phyloP scores from a whole-genome alignment of 306 rosid genomes.

The Vicia faba region DNA sequence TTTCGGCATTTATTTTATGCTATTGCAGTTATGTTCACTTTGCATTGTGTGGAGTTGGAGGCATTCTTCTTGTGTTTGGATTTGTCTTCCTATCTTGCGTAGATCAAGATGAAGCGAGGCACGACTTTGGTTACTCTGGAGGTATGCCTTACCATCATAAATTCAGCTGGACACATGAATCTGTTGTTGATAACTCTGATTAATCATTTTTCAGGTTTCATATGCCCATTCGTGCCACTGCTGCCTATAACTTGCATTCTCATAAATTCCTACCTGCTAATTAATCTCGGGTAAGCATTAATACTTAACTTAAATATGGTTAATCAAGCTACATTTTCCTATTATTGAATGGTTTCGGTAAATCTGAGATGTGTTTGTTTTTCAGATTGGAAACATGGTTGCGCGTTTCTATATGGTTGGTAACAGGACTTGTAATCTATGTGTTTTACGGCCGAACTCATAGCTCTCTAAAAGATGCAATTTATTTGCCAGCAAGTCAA shows the following conservation, averaged over 20 bases:
- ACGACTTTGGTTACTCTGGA: slow-evolving; percentile 88
- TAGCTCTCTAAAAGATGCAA: slow-evolving; percentile 67
- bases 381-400: slow-evolving; percentile 70
- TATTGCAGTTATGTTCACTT: slow-evolving; percentile 63
- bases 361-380: slow-evolving; percentile 12
- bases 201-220: slow-evolving; percentile 64
- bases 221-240: slow-evolving; percentile 87
- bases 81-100: slow-evolving; percentile 60
- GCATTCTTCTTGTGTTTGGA: slow-evolving; percentile 59
- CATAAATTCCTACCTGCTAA: slow-evolving; percentile 73
- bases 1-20: slow-evolving; percentile 12
- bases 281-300: slow-evolving; percentile 78
- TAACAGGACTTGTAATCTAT: slow-evolving; percentile 60
- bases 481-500: slow-evolving; percentile 60
- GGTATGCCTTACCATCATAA: slow-evolving; percentile 50
- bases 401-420: slow-evolving; percentile 80
- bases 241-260: slow-evolving; percentile 77
- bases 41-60: slow-evolving; percentile 70
- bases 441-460: slow-evolving; percentile 72
- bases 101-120: slow-evolving; percentile 92
- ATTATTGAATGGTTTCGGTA: slow-evolving; percentile 27
- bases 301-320: background rate
- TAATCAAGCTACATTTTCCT: slow-evolving; percentile 11
- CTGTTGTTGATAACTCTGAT: slow-evolving; percentile 22
- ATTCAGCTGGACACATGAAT: background rate